These are phyloP conservation scores for Uronychia binucleata DNA, from an alignment of 73 alveolate genomes.

Conservation along the genomic window DNA sequence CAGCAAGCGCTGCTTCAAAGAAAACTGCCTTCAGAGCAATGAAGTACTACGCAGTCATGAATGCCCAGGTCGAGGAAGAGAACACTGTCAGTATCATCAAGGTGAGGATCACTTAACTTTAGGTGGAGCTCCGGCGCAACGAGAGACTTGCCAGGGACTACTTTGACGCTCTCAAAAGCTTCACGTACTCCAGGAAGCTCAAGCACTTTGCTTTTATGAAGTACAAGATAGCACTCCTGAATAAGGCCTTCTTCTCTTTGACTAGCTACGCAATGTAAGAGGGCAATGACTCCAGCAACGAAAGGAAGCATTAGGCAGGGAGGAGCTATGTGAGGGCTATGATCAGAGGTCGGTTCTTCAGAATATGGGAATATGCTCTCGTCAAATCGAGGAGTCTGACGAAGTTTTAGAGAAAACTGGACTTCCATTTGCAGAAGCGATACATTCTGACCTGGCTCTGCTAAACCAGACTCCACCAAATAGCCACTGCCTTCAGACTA, in stretches of 20 bases:
- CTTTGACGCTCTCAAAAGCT: background rate
- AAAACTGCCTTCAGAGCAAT: background rate
- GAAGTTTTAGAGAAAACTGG: too few species aligned
- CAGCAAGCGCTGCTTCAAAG: background rate
- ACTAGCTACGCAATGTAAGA: background rate
- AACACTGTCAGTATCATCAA: background rate
- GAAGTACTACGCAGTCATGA: background rate
- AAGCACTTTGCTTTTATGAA: background rate
- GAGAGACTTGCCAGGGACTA: background rate
- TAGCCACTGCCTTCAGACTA: too few species aligned
- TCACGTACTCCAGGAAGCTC: background rate
- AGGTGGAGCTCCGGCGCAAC: background rate
- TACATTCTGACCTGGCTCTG: too few species aligned
- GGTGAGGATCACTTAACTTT: background rate
- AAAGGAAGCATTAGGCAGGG: background rate
- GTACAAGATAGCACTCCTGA: background rate
- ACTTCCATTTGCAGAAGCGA: too few species aligned
- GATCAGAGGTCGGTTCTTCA: background rate
- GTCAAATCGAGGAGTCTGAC: too few species aligned
- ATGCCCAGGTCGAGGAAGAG: background rate
- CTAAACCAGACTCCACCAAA: too few species aligned
- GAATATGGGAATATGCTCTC: background rate
- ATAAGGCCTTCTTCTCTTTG: background rate
- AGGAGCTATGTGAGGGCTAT: background rate
- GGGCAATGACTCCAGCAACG: background rate